These are phyloP conservation scores for Neocatenulostroma microsporum DNA, from an alignment of 2,329 filamentous ascomycete species.

Conservation along the genomic window DNA sequence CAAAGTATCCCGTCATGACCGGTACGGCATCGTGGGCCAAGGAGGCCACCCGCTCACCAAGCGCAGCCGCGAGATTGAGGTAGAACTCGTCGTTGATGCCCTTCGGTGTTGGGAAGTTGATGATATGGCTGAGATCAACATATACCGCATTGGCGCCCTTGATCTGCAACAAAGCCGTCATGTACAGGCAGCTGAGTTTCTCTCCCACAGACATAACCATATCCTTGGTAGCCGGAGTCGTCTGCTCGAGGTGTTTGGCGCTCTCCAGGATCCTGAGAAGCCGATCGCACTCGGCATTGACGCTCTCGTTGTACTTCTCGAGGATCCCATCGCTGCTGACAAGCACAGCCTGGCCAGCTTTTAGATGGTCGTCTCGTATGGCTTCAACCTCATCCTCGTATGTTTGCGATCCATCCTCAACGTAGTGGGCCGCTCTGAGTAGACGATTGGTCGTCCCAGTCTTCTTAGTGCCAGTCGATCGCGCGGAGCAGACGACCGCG, in stretches of 20 bases:
- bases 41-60: constrained; percentile 37
- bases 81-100: constrained; percentile 43
- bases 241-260: constrained; percentile 48
- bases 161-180: constrained; percentile 77
- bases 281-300: constrained; percentile 71
- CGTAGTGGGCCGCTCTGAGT: constrained; percentile 41
- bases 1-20: constrained; percentile 80
- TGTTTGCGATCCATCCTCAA: constrained; percentile 37
- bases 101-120: constrained; percentile 52
- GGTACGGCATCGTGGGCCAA: constrained; percentile 41
- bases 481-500: constrained; percentile 89
- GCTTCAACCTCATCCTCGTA: constrained; percentile 70
- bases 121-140: constrained; percentile 76
- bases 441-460: constrained; percentile 87
- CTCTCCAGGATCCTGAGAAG: constrained; percentile 66
- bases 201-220: constrained; percentile 92
- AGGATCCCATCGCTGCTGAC: constrained; percentile 29
- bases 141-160: constrained; percentile 77
- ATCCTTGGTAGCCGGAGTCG: constrained; percentile 40
- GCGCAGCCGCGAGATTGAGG: constrained; percentile 33
- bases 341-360: constrained; percentile 59
- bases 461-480: constrained; percentile 87
- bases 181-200: constrained; percentile 87
- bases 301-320: constrained; percentile 54
- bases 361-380: constrained; percentile 74